Evolutionary conservation across 768 basidiomycete genomes (phyloP).

Genomic region (Neoboletus brunneissimus): DNA sequence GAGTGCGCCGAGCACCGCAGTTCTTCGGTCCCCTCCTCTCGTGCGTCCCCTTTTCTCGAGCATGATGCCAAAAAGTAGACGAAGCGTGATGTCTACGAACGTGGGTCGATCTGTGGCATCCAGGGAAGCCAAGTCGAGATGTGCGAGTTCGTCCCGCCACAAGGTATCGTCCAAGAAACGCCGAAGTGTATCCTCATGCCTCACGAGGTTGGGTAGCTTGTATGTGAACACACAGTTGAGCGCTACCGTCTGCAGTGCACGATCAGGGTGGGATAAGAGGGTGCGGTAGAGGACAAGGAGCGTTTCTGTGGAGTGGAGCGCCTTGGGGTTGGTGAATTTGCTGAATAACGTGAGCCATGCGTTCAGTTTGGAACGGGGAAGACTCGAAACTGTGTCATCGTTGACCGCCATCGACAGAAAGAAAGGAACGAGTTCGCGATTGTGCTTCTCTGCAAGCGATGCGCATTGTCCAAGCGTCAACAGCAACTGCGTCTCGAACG

Average conservation of each 20-base stretch:
- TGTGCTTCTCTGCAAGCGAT: constrained; percentile 79
- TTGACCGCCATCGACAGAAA: constrained; percentile 57
- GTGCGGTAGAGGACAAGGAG: constrained; percentile 65
- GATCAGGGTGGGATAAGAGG: constrained; percentile 85
- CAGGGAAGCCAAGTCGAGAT: constrained; percentile 63
- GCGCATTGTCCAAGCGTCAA: constrained; percentile 64
- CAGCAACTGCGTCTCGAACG: constrained; percentile 83
- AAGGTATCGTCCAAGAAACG: constrained; percentile 77
- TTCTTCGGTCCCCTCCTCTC: constrained; percentile 61
- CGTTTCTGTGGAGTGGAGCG: constrained; percentile 63
- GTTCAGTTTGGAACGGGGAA: constrained; percentile 60
- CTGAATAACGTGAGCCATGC: constrained; percentile 84
- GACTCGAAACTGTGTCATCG: constrained; percentile 33
- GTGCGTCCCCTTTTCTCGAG: constrained; percentile 71
- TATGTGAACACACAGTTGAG: constrained; percentile 81
- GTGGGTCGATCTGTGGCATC: constrained; percentile 55
- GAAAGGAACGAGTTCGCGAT: constrained; percentile 79
- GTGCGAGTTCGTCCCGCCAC: constrained; percentile 85
- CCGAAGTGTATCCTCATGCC: constrained; percentile 62
- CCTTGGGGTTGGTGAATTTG: constrained; percentile 93
- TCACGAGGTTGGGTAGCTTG: constrained; percentile 56
- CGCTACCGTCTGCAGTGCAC: constrained; percentile 68
- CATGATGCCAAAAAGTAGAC: constrained; percentile 87
- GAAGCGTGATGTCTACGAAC: constrained; percentile 65
- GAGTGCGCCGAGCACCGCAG: constrained; percentile 72